phyloP scores from a whole-genome alignment of 345 rosid genomes.

The Eucalyptus pauciflora region DNA sequence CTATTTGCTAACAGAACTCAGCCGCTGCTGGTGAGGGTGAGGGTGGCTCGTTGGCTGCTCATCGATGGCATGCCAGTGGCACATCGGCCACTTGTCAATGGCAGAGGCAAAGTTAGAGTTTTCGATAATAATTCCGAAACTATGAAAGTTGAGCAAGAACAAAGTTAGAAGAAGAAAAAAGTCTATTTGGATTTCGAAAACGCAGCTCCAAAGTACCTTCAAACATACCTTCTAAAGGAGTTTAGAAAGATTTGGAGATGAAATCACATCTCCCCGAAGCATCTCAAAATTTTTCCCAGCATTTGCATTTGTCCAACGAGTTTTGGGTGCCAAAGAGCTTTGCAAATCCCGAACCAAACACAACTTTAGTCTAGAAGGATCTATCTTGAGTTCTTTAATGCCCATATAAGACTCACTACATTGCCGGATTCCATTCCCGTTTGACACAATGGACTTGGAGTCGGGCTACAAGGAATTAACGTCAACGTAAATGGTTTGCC shows the following conservation, averaged over 20 bases:
- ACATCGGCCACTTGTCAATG: not conserved
- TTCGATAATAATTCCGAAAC: too few species aligned
- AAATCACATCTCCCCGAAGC: not conserved
- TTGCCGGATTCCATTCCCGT: not conserved
- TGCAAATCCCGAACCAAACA: not conserved
- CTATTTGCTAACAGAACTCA: too few species aligned
- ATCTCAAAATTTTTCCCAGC: accelerated
- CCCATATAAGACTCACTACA: not conserved
- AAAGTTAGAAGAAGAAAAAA: not conserved
- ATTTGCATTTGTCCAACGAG: not conserved
- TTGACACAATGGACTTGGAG: not conserved
- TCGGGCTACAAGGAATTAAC: not conserved
- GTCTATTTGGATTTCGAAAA: not conserved
- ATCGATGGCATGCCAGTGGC: not conserved
- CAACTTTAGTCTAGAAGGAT: not conserved
- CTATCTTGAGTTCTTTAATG: not conserved
- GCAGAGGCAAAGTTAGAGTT: not conserved
- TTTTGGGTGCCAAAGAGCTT: not conserved
- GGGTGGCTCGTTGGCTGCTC: not conserved
- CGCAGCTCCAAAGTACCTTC: not conserved
- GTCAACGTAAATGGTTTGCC: not conserved
- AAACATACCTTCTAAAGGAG: not conserved
- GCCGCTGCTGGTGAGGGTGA: accelerated
- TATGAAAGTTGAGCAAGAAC: not conserved
- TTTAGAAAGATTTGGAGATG: not conserved